Evolutionary conservation across 2,329 filamentous ascomycete genomes (phyloP), one percentile per base, ranked within the genome.

Genomic region (Ambrosiella xylebori): DNA sequence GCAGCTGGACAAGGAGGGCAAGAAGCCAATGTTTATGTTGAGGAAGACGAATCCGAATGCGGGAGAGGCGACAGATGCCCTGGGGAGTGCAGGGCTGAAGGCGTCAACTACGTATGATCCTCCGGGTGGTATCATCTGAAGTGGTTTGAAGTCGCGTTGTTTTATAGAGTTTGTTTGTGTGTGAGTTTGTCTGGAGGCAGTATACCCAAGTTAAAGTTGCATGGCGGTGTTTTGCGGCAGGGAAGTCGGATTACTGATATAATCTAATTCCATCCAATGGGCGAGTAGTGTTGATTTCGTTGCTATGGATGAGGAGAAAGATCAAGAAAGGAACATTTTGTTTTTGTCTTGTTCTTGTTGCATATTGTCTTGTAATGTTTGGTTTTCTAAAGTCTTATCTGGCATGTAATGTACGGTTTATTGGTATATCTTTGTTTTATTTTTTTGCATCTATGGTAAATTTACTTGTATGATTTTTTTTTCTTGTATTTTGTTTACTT

Each of bases 11-110:
- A 90, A 90, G 69, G 93, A 97, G 73, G 93, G 93, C 52, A 86
- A 94, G 71, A 98, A 97, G 69, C 93, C 93, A 19, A 97, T 97
- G 93, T 98, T 98, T 67, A 98, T 98, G 93, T 74, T 98, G 59
- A 76, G 93, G 59, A 82, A 82, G 69, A 82, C 78, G 39, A 79
- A 77, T 53, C 76, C 74, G 44, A 76, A 76, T 8, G 72, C 71
- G 56, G 71, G 71, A 27, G 78, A 80, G 55, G 59, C 65, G 8
- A 63, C 63, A 13, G 76, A 77, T 50, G 70, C 72, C 1, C 76
- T 76, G 8, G 77, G 77, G 13, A 79, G 77, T 62, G 77, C 76
- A 6, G 77, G 77, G 9, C 67, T 80, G 35, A 70, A 69, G 27
- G 71, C 72, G 6, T 66, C 68, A 1, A 70, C 70, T 27, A 72